Conservation (phyloP, 305 asterid species). For the Fraxinus nigra region DNA sequence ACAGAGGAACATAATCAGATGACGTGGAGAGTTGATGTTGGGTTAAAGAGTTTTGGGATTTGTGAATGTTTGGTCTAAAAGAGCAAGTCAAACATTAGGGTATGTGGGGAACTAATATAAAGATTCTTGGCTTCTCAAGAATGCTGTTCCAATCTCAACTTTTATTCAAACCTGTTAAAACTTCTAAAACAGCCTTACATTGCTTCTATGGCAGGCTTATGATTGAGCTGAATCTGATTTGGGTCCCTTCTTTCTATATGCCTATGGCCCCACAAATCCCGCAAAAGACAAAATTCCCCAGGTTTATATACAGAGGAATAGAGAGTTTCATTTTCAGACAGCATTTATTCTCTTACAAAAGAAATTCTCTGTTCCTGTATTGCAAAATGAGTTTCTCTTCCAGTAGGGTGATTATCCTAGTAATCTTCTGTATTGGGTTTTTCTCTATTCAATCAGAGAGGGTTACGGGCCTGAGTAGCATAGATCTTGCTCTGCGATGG, state of each 20-base stretch:
- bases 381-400: slow-evolving; percentile 42
- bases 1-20: slow-evolving; percentile 21
- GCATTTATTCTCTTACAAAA: slow-evolving; percentile 29
- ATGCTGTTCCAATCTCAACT: slow-evolving; percentile 45
- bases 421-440: slow-evolving; percentile 42
- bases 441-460: slow-evolving; percentile 39
- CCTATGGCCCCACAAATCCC: slow-evolving; percentile 55
- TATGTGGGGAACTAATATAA: slow-evolving; percentile 47
- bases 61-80: slow-evolving; percentile 60
- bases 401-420: slow-evolving; percentile 34
- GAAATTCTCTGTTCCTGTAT: slow-evolving; percentile 5
- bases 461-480: slow-evolving; percentile 35
- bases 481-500: slow-evolving; percentile 44
- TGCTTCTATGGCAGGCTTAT: slow-evolving; percentile 64
- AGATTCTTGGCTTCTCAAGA: slow-evolving; percentile 79
- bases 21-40: slow-evolving; percentile 34
- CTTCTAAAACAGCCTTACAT: slow-evolving; percentile 78
- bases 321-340: slow-evolving; percentile 29
- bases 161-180: slow-evolving; percentile 74
- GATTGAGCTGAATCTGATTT: slow-evolving; percentile 67
- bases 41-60: slow-evolving; percentile 19
- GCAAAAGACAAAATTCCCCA: slow-evolving; percentile 23
- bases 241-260: slow-evolving; percentile 46
- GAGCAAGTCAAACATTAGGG: slow-evolving; percentile 46
- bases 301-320: slow-evolving; percentile 35